Percentiles rank a stretch among this genome's conserved stretches.
phyloP scores from a whole-genome alignment of 2,329 filamentous ascomycete species.

The Colletotrichum orchidophilum region DNA sequence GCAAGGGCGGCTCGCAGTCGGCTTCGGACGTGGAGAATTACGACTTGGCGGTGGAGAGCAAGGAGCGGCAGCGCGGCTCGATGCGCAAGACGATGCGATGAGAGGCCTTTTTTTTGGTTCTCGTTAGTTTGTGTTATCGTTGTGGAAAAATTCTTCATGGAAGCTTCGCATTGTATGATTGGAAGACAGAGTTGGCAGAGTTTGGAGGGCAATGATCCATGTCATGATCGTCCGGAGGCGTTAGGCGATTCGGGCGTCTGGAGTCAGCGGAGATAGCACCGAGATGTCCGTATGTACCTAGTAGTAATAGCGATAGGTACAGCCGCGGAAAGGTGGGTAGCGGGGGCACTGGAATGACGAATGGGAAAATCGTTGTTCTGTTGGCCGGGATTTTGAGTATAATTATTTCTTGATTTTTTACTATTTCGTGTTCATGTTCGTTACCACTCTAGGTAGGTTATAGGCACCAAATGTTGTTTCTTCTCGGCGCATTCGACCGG shows the following conservation, averaged over 20 bases:
- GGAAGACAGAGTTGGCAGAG: background rate
- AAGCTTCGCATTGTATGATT: background rate
- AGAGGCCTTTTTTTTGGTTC: background rate
- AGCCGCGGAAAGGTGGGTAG: background rate
- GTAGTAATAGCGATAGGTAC: background rate
- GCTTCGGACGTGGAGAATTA: slow-evolving; percentile 16
- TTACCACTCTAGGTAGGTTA: too few species aligned
- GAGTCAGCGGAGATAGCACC: background rate
- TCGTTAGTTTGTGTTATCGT: too few species aligned
- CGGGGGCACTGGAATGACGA: background rate
- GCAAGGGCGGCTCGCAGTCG: slow-evolving; percentile 16
- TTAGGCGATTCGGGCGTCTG: background rate
- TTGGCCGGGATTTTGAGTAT: background rate
- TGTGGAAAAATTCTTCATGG: too few species aligned
- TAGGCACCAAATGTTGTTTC: too few species aligned
- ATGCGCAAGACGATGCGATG: slow-evolving; percentile 25
- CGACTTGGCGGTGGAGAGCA: slow-evolving; percentile 21
- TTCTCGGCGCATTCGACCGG: background rate
- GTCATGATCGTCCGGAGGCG: background rate
- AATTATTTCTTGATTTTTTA: background rate
- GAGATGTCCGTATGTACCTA: background rate
- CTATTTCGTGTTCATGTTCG: background rate
- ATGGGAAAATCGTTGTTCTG: background rate
- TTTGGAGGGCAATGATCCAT: background rate
- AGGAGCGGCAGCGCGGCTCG: background rate